phyloP scores from a whole-genome alignment of 208 protist species.

The Leishmania arabica region DNA sequence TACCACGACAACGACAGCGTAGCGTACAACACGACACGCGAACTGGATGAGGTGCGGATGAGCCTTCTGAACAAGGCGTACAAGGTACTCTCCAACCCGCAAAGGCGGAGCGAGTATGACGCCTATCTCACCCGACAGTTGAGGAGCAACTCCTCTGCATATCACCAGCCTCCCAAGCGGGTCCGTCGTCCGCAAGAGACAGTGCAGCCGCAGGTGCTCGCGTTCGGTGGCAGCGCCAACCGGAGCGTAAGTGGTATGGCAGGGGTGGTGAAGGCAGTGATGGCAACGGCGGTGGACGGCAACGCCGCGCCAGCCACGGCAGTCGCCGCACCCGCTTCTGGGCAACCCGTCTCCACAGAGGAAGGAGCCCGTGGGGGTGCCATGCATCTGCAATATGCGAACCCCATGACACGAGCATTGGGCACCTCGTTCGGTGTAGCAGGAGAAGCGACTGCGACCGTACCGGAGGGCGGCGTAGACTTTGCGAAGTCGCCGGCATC shows the following conservation, averaged over 20 bases:
- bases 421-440: neutral
- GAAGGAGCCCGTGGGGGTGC: neutral
- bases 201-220: neutral
- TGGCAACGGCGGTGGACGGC: neutral
- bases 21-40: conserved; percentile 6
- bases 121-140: conserved; percentile 7
- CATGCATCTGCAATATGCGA: neutral
- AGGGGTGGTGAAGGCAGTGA: neutral
- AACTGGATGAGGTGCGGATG: conserved; percentile 12
- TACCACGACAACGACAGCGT: conserved; percentile 39
- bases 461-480: neutral
- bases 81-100: conserved; percentile 16
- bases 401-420: conserved; percentile 8
- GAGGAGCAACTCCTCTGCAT: neutral
- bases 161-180: neutral
- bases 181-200: neutral
- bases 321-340: neutral
- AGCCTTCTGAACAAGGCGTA: conserved; percentile 14
- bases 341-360: neutral
- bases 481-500: neutral
- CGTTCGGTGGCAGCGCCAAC: neutral
- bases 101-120: conserved; percentile 18
- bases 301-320: neutral
- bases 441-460: neutral
- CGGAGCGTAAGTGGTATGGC: neutral